Evolutionary conservation across 2,329 filamentous ascomycete species (phyloP), one percentile per base, ranked within the genome.

Genomic region (Alternaria sp.): DNA sequence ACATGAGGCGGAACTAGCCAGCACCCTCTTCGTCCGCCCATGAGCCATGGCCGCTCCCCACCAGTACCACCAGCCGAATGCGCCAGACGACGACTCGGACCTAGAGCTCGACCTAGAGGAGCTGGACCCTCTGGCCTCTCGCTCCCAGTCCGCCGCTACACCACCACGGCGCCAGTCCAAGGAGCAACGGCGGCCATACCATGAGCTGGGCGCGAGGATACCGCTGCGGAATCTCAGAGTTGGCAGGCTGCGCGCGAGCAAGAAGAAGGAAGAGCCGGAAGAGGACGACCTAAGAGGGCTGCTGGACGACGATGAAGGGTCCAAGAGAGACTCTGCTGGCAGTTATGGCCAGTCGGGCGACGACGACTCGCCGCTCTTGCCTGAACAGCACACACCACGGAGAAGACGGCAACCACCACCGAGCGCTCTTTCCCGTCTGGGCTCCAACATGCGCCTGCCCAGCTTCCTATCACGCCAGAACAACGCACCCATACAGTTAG

Each of bases 71-170:
- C 78, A 81, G 67, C 80, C 87, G 75, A 86, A 90, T 78, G 86
- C 87, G 75, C 89, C 89, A 80, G 88, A 91, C 81, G 76, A 79
- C 77, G 91, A 94, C 78, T 92, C 90, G 54, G 91, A 95, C 77
- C 87, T 90, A 71, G 90, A 92, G 67, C 85, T 96, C 74, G 91
- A 94, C 73, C 86, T 93, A 70, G 87, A 93, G 74, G 92, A 95
- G 83, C 89, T 96, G 69, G 91, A 94, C 76, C 91, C 92, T 59
- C 76, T 76, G 61, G 66, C 72, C 47, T 65, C 75, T n/a, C 72
- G 72, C 40, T 65, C 72, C 11, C 65, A 70, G 40, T 45, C 71
- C 9, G 58, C 69, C n/a, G 36, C 65, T 28, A 70, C 75, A 9
- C 74, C 74, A 47, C 70, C 74, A 7, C 73, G 63, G 44, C 73